A percentile compares a stretch with the other conserved stretches of the same genome.
phyloP scores from a whole-genome alignment of 2,329 filamentous ascomycete species.

The Colletotrichum caudatum region DNA sequence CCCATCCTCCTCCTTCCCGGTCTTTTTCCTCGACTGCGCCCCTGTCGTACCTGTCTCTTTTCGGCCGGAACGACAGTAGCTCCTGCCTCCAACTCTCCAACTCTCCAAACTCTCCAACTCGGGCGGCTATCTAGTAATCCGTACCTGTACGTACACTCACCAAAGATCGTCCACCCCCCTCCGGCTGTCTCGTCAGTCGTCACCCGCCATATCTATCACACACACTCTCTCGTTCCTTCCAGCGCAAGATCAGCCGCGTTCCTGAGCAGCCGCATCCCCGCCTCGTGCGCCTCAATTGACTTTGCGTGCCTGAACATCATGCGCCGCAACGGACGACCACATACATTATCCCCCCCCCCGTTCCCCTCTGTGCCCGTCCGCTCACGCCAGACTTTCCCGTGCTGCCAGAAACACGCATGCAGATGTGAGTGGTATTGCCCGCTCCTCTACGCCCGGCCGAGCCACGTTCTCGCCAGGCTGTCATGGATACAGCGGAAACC shows the following conservation, averaged over 20 bases:
- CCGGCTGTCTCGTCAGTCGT: background rate
- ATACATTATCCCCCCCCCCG: background rate
- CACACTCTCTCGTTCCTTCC: background rate
- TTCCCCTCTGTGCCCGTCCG: background rate
- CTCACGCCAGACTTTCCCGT: background rate
- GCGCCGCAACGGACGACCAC: constrained; percentile 2
- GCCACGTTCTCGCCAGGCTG: background rate
- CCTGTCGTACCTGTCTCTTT: background rate
- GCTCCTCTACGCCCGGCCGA: background rate
- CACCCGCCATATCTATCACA: background rate
- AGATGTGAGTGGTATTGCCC: background rate
- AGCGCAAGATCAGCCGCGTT: constrained; percentile 8
- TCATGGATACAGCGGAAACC: background rate
- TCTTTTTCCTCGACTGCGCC: background rate
- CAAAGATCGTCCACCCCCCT: background rate
- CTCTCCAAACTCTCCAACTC: background rate
- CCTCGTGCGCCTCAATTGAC: constrained; percentile 24
- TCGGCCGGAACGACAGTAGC: constrained; percentile 8
- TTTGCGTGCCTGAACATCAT: constrained; percentile 35
- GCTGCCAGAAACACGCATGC: background rate
- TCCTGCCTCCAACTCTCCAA: background rate
- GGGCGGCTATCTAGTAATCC: background rate
- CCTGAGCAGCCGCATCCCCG: background rate
- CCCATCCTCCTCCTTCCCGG: background rate
- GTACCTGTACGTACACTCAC: background rate